Evolutionary conservation across 441 rosid genomes (phyloP), one percentile per base, ranked within the genome.

Genomic region (Macaranga tanarius): DNA sequence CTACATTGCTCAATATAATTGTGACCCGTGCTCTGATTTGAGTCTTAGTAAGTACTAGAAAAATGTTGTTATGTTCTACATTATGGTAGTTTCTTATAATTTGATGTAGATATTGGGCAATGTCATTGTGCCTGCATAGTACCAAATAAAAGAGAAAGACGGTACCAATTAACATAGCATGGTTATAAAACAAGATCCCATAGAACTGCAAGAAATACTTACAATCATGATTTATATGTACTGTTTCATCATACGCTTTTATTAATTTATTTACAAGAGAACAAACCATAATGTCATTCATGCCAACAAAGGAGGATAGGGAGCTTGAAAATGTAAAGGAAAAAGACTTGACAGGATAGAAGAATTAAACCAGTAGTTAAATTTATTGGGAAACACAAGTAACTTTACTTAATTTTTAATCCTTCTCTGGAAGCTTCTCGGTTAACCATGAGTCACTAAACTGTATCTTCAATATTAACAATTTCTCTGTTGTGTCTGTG

Each of bases 11-110:
- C 98, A 94, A 51, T 90, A 92, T 75, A 84, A 84, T 62, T 89
- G 93, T 75, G 89, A 90, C 85, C 96, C 97, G 0, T 80, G 80
- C 75, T 89, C 90, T 65, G 96, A 94, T 76, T 86, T 94, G 87
- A 94, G 97, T 87, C 83, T 89, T 68, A 84, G 98, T 91, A 82
- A 91, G 97, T 82, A 50, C 60, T 40, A 67, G 71, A 64, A 19
- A n/a, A 3, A 25, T 42, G 47, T 9, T 40, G 9, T 63, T 25
- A 26, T 22, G 8, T 20, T 13, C 34, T 38, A 40, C 16, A 34
- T 64, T 48, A 17, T 48, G 66, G 2, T 40, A 28, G 28, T 58
- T 2, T 59, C 17, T 5, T 62, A 54, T 61, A 15, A 17, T 47
- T 44, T 7, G 8, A 12, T 62, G 26, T 15, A 31, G 22, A 40